phyloP scores from a whole-genome alignment of 805 yeast genomes.

The Barnettozyma populi region DNA sequence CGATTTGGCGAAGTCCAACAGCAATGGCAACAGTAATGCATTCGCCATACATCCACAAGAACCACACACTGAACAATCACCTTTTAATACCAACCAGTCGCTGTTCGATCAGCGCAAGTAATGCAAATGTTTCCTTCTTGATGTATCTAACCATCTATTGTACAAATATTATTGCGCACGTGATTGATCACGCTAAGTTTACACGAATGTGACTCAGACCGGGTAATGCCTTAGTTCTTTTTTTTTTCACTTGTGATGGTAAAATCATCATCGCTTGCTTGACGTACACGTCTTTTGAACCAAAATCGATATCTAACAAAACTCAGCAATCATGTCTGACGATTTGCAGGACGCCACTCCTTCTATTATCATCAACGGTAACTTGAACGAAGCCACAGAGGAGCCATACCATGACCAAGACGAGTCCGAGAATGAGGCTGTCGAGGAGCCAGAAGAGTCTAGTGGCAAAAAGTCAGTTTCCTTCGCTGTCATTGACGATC shows the following conservation, averaged over 20 bases:
- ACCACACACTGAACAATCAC: background rate
- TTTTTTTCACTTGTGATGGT: background rate
- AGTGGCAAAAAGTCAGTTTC: conserved; percentile 66
- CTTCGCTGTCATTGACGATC: conserved; percentile 68
- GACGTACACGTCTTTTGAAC: background rate
- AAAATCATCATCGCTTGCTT: background rate
- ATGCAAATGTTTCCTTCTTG: background rate
- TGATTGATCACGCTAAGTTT: no score
- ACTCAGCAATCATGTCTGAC: conserved; percentile 47
- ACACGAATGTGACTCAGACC: background rate
- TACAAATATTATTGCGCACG: background rate
- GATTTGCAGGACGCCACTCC: conserved; percentile 85
- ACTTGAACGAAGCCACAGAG: conserved; percentile 32
- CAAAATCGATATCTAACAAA: no score
- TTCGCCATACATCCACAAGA: conserved; percentile 5
- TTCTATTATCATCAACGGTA: conserved; percentile 71
- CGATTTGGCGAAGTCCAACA: conserved; percentile 12
- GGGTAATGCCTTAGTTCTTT: conserved; percentile 6
- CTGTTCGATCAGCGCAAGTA: conserved; percentile 1
- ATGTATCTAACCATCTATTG: conserved; percentile 1
- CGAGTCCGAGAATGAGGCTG: conserved; percentile 37
- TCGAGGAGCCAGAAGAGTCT: conserved; percentile 35
- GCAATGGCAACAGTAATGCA: background rate
- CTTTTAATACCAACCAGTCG: conserved; percentile 2
- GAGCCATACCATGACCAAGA: conserved; percentile 32